Evolutionary conservation across 202 grass and related monocot genomes (phyloP), one percentile per base, ranked within the genome.

Genomic region (Digitaria exilis): DNA sequence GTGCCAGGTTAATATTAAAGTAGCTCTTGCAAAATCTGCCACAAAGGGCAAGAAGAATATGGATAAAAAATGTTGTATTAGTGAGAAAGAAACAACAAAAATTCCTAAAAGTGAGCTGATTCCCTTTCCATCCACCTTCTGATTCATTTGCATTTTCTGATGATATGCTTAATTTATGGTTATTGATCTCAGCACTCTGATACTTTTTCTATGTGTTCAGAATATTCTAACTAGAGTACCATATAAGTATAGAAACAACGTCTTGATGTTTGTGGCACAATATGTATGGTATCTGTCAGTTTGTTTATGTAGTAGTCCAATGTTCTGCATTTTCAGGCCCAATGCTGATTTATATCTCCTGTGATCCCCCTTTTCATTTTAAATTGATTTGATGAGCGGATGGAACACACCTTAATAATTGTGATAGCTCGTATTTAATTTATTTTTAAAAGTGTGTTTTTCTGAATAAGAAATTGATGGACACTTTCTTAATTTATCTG

Each of bases 1-100:
- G 31, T 92, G 71, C 35, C 73, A 96, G 90, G 83, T 92, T 75
- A 84, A 90, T 87, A 86, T 92, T 85, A 92, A 88, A 84, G 93
- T 89, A 24, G 87, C 93, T 37, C 70, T 92, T 54, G 83, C 93
- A 77, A 91, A 89, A 87, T 81, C 86, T 77, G 63, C 65, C 50
- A 86, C 73, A 82, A 90, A 77, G 79, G 58, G 51, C 77, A 89
- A 83, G 75, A 86, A 80, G 60, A 78, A 75, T 25, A 94, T 90
- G 83, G 87, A 49, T 63, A 61, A 37, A 43, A 90, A 82, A 66
- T 87, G 44, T 68, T 52, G 44, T 78, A 79, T 24, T 61, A 85
- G 34, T 71, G 81, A 87, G 46, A 87, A 73, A 79, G 81, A 34
- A 29, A 85, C 74, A 77, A 45, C 70, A 71, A 89, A 86, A 17